Percentiles rank a stretch among this genome's conserved stretches.
Evolutionary conservation across 2,329 filamentous ascomycete species (phyloP).

Genomic region (Hypoxylon sp.): DNA sequence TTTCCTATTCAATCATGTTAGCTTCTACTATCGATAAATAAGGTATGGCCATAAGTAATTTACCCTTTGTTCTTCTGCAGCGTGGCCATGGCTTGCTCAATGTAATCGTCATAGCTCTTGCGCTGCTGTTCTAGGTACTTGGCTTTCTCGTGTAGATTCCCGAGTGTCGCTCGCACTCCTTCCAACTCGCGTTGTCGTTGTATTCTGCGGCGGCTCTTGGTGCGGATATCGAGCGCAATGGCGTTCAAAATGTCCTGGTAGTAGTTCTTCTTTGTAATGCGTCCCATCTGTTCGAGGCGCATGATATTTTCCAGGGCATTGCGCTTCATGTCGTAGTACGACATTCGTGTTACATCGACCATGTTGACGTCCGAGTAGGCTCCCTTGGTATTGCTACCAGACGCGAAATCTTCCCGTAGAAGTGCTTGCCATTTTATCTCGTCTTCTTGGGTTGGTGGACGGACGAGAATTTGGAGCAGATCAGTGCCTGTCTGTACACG

Average conservation of each 20-base stretch:
- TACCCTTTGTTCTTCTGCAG: conserved; percentile 96
- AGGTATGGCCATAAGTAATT: conserved; percentile 39
- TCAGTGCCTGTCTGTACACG: conserved; percentile 92
- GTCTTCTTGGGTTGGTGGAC: conserved; percentile 88
- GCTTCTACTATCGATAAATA: conserved; percentile 24
- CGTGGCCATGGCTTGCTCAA: conserved; percentile 97
- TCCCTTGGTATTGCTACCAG: conserved; percentile 77
- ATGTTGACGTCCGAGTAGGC: conserved; percentile 94
- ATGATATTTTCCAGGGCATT: conserved; percentile 95
- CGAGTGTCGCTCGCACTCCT: conserved; percentile 80
- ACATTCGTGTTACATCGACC: conserved; percentile 90
- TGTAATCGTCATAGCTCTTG: conserved; percentile 99
- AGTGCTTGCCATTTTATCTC: conserved; percentile 89
- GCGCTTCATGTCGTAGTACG: conserved; percentile 92
- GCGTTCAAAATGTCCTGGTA: conserved; percentile 99
- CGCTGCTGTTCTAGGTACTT: conserved; percentile 94
- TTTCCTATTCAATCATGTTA: conserved; percentile 69
- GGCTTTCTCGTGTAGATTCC: conserved; percentile 86
- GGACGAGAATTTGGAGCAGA: conserved; percentile 95
- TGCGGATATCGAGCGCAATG: conserved; percentile 95
- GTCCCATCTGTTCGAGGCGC: conserved; percentile 85
- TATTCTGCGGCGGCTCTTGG: conserved; percentile 92
- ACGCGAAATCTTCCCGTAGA: conserved; percentile 84
- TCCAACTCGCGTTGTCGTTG: conserved; percentile 94
- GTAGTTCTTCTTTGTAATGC: conserved; percentile 89